Evolutionary conservation across 257 asterid genomes (phyloP), one percentile per base, ranked within the genome.

Genomic region (Solanum phureja): DNA sequence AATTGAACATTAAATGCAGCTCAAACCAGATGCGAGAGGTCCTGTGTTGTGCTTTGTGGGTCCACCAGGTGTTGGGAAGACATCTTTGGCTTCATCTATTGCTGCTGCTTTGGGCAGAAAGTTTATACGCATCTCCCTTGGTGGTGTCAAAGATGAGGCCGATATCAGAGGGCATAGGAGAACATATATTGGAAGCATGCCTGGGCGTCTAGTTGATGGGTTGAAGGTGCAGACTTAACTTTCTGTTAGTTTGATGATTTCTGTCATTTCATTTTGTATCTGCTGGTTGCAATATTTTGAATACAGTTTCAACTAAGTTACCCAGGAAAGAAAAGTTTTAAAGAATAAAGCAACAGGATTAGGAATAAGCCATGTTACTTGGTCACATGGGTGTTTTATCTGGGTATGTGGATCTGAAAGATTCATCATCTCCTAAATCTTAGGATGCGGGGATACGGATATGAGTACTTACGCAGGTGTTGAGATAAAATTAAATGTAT

Each of bases 61-160:
- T 85, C 99, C 99, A 90, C 99, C 99, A 27, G 99, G 99, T 92
- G 98, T 97, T 83, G 99, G 99, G 73, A 97, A 97, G 95, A 97
- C 99, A 74, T 97, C 99, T 87, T 93, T 97, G 90, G 99, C 99
- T 85, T 94, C 99, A 83, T 96, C 99, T 16, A 95, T 97, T 89
- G 98, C 99, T 72, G 92, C 98, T 91, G 98, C 99, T 89, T 91
- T 97, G 93, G 99, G 99, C 86, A 94, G 98, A 93, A 96, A 97
- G 91, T 97, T 96, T 92, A 88, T 96, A 44, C 99, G 99, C 89
- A 95, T 97, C 92, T 95, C 99, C 88, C 94, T 97, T 52, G 99
- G 99, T 88, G 99, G 99, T 90, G 99, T 97, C 31, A 96, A 96
- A 89, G 99, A 97, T 86, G 99, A 97, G 92, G 99, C 99, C 73